phyloP scores from a whole-genome alignment of 2,329 filamentous ascomycete species.

The Neopestalotiopsis rosae region DNA sequence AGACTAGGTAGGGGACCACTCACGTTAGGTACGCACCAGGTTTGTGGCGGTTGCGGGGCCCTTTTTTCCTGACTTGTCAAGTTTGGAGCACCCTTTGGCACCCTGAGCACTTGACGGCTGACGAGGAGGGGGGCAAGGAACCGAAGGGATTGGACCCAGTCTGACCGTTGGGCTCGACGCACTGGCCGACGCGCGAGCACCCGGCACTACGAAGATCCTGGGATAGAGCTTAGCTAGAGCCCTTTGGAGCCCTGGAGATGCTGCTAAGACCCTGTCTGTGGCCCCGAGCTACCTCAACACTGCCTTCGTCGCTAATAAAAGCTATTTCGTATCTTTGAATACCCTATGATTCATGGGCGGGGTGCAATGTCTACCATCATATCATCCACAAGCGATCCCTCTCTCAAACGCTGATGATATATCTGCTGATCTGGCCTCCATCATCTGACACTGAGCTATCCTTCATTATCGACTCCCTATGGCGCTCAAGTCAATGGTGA shows the following conservation, averaged over 20 bases:
- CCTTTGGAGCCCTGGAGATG: neutral
- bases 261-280: constrained; percentile 2
- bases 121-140: neutral
- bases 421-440: neutral
- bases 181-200: neutral
- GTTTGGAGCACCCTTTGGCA: neutral
- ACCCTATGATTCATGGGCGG: neutral
- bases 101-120: too few relatives aligned
- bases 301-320: neutral
- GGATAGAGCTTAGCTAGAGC: neutral
- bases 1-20: neutral
- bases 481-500: neutral
- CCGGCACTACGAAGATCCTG: neutral
- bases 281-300: neutral
- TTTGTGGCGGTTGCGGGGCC: neutral
- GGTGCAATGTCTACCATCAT: neutral
- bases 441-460: neutral
- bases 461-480: neutral
- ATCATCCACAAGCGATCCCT: neutral
- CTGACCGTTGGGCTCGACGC: neutral
- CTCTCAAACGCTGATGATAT: neutral
- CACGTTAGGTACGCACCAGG: neutral
- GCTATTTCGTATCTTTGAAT: neutral
- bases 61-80: neutral
- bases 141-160: neutral